Evolutionary conservation across 306 rosid genomes (phyloP), one percentile per base, ranked within the genome.

Genomic region (Ziziphus jujuba): DNA sequence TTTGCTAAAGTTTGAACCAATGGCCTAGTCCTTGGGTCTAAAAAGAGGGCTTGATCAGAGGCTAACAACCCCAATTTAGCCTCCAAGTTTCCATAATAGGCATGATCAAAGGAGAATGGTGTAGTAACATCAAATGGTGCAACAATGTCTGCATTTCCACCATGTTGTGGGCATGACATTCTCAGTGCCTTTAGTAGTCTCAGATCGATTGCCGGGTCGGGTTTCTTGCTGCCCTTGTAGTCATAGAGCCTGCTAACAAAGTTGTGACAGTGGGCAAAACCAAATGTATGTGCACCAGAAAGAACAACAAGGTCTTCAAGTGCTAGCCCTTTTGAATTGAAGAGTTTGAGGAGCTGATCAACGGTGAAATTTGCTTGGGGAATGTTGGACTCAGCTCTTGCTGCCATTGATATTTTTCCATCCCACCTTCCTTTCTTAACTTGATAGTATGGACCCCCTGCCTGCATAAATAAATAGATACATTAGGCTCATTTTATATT

Each of bases 341-440:
- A 92, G 78, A 92, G 96, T 8, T 81, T 86, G 67, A 92, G 89
- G 6, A 89, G 82, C 19, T 89, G 84, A 78, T 87, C 91, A 28
- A 87, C 65, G 54, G 97, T 92, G 65, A 78, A 82, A 73, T 92
- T 92, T 75, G 93, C 77, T n/a, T 50, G 84, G 25, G 97, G 97
- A 45, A 92, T 85, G 66, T 92, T 92, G 45, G 84, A 19, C 1
- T 79, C 81, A 51, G 87, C 96, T 35, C 81, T 76, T 67, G 93
- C 84, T 70, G 96, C 98, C 93, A 67, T 77, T 66, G 98, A 92
- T 72, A 78, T 75, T 74, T 69, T 92, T 22, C 97, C 98, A 77
- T 92, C 98, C 97, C 97, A 89, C 78, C 97, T 82, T 16, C 98
- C 98, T 47, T 85, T 87, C 77, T 71, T 87, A 49, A 89, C 97